phyloP scores from a whole-genome alignment of 345 rosid genomes.

The Eucalyptus erythrocorys region DNA sequence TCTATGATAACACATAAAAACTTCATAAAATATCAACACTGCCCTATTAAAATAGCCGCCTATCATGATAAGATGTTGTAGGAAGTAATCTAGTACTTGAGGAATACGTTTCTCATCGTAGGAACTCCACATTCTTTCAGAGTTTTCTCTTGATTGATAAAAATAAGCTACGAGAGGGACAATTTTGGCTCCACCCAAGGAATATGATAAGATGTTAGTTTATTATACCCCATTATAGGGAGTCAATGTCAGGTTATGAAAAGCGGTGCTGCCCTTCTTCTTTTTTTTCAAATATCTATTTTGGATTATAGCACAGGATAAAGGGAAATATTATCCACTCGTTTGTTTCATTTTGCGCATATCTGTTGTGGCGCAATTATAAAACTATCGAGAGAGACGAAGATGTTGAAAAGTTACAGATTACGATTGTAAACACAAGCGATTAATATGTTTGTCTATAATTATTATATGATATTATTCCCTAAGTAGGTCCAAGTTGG shows the following conservation, averaged over 20 bases:
- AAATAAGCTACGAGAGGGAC: neutral
- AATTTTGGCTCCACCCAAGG: neutral
- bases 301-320: neutral
- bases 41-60: neutral
- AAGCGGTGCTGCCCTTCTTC: neutral
- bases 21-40: neutral
- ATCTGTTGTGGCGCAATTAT: neutral
- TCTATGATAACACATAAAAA: neutral
- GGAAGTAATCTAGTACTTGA: neutral
- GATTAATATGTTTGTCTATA: neutral
- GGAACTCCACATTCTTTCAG: no score
- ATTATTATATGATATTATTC: neutral
- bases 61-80: neutral
- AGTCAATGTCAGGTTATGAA: neutral
- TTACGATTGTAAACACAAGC: neutral
- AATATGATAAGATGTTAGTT: neutral
- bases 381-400: fast-evolving
- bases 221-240: neutral
- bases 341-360: neutral
- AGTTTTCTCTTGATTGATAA: neutral
- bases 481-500: neutral
- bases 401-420: neutral
- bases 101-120: neutral
- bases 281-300: neutral
- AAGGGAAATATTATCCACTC: neutral